These are phyloP conservation scores for Boletus vermiculosoides DNA, from an alignment of 768 basidiomycete species.

Conservation along the genomic window DNA sequence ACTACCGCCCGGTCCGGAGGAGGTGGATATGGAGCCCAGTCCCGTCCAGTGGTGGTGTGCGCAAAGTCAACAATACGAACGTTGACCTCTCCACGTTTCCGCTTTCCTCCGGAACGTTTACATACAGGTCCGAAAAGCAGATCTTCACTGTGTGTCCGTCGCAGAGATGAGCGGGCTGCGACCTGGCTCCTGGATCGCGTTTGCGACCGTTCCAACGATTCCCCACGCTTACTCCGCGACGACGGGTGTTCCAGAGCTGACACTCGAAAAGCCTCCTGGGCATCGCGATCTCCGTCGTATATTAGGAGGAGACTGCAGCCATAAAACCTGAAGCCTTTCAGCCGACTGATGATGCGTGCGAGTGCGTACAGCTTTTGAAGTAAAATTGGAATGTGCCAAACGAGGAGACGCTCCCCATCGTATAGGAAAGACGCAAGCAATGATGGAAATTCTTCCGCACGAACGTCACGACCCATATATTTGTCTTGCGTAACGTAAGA, in stretches of 20 bases:
- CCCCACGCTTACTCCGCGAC: slow-evolving; percentile 67
- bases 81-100: slow-evolving; percentile 87
- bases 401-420: slow-evolving; percentile 79
- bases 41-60: slow-evolving; percentile 93
- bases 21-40: slow-evolving; percentile 73
- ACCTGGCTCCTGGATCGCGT: slow-evolving; percentile 41
- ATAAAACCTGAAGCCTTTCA: slow-evolving; percentile 97
- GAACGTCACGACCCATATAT: slow-evolving; percentile 90
- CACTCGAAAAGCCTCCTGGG: slow-evolving; percentile 71
- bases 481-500: slow-evolving; percentile 94
- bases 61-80: slow-evolving; percentile 98
- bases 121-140: slow-evolving; percentile 64
- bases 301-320: slow-evolving; percentile 96
- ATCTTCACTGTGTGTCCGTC: slow-evolving; percentile 81
- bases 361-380: slow-evolving; percentile 93
- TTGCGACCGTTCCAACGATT: slow-evolving; percentile 66
- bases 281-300: slow-evolving; percentile 92
- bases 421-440: slow-evolving; percentile 81
- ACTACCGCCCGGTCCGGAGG: slow-evolving; percentile 39
- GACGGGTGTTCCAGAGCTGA: slow-evolving; percentile 65
- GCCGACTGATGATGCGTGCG: slow-evolving; percentile 81
- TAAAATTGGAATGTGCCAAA: slow-evolving; percentile 89
- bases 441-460: slow-evolving; percentile 77
- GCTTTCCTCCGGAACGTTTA: slow-evolving; percentile 60
- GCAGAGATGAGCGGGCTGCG: slow-evolving; percentile 46